Conservation (phyloP, 192 early-diverging fungal species). For the Pilaira anomala region DNA sequence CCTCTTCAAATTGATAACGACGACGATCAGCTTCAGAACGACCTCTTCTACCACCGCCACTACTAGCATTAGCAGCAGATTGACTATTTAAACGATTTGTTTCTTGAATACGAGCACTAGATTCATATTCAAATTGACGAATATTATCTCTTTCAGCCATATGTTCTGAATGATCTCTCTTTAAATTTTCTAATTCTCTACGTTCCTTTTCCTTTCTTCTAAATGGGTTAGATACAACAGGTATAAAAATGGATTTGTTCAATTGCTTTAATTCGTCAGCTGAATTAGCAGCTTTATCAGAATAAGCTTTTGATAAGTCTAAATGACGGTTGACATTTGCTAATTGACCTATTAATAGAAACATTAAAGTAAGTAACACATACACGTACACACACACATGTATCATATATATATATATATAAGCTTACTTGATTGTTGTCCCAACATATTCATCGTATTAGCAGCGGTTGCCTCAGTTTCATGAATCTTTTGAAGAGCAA, state of each 20-base stretch:
- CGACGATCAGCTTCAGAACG: constrained; percentile 48
- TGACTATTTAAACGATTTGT: constrained; percentile 40
- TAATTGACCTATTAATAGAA: constrained; percentile 35
- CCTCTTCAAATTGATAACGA: constrained; percentile 65
- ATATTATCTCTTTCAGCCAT: constrained; percentile 51
- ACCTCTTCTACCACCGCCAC: constrained; percentile 46
- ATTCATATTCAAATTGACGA: constrained; percentile 50
- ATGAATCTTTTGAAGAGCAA: constrained; percentile 58
- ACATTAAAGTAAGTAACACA: neutral
- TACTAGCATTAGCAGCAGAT: constrained; percentile 29
- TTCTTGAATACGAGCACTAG: constrained; percentile 55
- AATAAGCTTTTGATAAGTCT: constrained; percentile 59
- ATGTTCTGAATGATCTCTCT: constrained; percentile 51
- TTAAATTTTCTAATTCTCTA: constrained; percentile 48
- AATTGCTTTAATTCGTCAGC: constrained; percentile 60
- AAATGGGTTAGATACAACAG: constrained; percentile 69
- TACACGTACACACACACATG: neutral
- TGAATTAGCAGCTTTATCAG: constrained; percentile 50
- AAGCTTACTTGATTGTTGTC: constrained; percentile 56
- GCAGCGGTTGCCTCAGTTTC: constrained; percentile 58
- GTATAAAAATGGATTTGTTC: constrained; percentile 73
- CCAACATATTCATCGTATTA: constrained; percentile 61
- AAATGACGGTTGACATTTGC: constrained; percentile 60
- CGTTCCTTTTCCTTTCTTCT: constrained; percentile 57
- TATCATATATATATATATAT: neutral